Conservation (phyloP, 306 rosid species). For the Oemleria cerasiformis region DNA sequence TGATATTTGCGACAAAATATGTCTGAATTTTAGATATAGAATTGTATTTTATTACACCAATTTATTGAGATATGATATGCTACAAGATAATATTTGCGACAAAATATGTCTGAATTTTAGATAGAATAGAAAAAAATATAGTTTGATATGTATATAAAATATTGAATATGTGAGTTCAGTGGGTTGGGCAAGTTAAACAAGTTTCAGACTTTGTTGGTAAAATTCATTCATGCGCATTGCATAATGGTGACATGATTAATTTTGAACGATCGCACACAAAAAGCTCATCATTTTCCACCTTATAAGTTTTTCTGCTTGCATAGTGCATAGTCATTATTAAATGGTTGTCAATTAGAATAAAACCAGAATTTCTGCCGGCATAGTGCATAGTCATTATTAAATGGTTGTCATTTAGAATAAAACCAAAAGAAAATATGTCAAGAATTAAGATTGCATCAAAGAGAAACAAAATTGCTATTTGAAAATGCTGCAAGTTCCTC, state of each 20-base stretch:
- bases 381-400: background rate
- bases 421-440: background rate
- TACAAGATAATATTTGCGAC: no score
- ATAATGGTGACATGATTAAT: no score
- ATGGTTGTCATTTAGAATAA: background rate
- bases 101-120: no score
- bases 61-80: no score
- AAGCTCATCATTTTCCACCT: background rate
- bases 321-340: background rate
- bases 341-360: background rate
- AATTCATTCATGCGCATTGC: background rate
- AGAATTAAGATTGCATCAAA: background rate
- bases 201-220: background rate
- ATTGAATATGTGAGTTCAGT: background rate
- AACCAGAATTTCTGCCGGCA: background rate
- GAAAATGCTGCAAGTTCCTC: background rate
- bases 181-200: background rate
- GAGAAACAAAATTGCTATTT: background rate
- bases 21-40: no score
- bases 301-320: background rate
- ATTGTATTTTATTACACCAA: no score
- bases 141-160: background rate
- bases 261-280: no score
- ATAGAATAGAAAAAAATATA: no score
- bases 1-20: no score